phyloP scores from a whole-genome alignment of 1,284 basidiomycete genomes.

The Ustilago bromivora region DNA sequence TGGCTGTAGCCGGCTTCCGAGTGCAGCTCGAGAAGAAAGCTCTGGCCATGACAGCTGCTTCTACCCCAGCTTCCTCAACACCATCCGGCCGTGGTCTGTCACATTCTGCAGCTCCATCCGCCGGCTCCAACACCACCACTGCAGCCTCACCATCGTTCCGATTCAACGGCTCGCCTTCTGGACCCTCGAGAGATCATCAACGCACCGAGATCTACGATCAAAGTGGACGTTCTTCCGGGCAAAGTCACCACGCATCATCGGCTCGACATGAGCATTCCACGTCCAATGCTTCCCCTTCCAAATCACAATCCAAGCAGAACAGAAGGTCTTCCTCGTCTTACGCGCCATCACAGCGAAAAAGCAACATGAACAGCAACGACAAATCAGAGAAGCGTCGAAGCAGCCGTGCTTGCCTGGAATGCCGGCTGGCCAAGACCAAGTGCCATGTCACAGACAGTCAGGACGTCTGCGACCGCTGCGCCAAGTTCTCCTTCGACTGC shows the following conservation, averaged over 20 bases:
- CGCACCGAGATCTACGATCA: slow-evolving; percentile 26
- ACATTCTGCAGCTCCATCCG: not conserved
- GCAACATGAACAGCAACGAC: slow-evolving; percentile 39
- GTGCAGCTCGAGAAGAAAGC: slow-evolving; percentile 16
- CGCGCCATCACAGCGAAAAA: slow-evolving; percentile 13
- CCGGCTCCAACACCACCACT: slow-evolving; percentile 1
- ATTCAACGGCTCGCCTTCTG: slow-evolving; percentile 1
- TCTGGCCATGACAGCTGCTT: slow-evolving; percentile 19
- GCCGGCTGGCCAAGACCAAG: slow-evolving; percentile 49
- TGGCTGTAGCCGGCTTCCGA: slow-evolving; percentile 18
- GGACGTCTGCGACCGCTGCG: slow-evolving; percentile 46
- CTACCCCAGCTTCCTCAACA: slow-evolving; percentile 22
- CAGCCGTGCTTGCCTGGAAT: slow-evolving; percentile 49
- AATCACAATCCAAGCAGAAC: not conserved
- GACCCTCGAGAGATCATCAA: slow-evolving; percentile 9
- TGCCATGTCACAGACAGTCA: slow-evolving; percentile 37
- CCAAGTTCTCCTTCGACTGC: slow-evolving; percentile 48
- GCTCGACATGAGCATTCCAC: slow-evolving; percentile 3
- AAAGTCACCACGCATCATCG: not conserved
- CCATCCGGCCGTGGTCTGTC: slow-evolving; percentile 23
- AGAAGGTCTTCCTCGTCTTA: slow-evolving; percentile 11
- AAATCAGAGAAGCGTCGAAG: slow-evolving; percentile 43
- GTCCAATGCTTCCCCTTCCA: slow-evolving; percentile 17
- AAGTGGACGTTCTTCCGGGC: not conserved
- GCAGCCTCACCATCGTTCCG: slow-evolving; percentile 9